A percentile compares a stretch with the other conserved stretches of the same genome.
Conservation (phyloP, 2,329 filamentous ascomycete species). For the Beauveria sp. region DNA sequence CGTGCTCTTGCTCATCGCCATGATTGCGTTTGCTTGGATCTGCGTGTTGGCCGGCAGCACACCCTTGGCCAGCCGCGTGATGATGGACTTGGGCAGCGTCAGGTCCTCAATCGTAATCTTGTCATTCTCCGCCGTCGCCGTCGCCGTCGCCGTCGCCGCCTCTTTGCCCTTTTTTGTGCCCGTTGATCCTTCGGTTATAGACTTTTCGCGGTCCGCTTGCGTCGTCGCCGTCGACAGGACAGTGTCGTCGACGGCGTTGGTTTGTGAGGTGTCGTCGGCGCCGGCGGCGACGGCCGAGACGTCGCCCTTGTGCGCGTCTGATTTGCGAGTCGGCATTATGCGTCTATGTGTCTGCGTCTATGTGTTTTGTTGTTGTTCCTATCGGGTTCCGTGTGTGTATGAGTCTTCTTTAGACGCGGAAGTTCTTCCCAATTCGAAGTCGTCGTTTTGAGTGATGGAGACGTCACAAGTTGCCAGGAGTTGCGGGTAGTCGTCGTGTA, state of each 20-base stretch:
- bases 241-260: background rate
- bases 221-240: conserved; percentile 16
- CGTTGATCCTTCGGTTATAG: conserved; percentile 12
- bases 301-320: conserved; percentile 53
- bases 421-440: background rate
- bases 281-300: conserved; percentile 34
- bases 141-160: background rate
- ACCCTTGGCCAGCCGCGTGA: conserved; percentile 71
- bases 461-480: background rate
- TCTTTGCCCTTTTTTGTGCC: conserved; percentile 28
- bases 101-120: conserved; percentile 48
- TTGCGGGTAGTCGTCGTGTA: background rate
- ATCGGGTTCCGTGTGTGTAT: too few species aligned
- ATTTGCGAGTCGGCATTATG: background rate
- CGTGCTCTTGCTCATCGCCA: conserved; percentile 73
- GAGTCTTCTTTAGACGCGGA: too few species aligned
- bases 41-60: conserved; percentile 74
- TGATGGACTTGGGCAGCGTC: conserved; percentile 71
- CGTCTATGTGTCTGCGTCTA: background rate
- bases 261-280: background rate
- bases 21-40: conserved; percentile 73
- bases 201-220: conserved; percentile 36
- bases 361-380: too few species aligned
- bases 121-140: background rate
- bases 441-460: background rate